Percentiles rank a stretch among this genome's conserved stretches.
Evolutionary conservation across 176 grass and related monocot genomes (phyloP).

Genomic region (Triticum turgidum): DNA sequence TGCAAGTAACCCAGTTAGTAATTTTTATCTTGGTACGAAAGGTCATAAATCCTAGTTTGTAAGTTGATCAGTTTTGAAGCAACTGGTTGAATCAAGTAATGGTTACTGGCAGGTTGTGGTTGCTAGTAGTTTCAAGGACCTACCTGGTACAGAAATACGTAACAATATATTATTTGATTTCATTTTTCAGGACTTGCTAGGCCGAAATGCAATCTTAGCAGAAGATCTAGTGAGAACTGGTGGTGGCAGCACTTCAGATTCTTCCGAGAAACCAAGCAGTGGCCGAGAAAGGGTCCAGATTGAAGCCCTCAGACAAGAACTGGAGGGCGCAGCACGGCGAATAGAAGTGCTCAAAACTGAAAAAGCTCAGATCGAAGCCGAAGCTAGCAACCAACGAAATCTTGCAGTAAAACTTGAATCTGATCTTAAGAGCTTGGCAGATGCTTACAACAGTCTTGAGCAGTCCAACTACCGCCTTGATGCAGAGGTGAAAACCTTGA

Average conservation of each 20-base stretch:
- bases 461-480: conserved; percentile 78
- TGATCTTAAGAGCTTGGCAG: conserved; percentile 93
- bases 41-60: not conserved
- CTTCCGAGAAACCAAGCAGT: conserved; percentile 53
- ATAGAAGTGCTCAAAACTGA: conserved; percentile 68
- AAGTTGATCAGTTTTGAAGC: not conserved
- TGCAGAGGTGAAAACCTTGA: conserved; percentile 55
- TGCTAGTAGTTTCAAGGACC: not conserved
- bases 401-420: conserved; percentile 79
- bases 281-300: conserved; percentile 76
- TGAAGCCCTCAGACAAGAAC: conserved; percentile 87
- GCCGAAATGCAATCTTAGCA: conserved; percentile 80
- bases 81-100: not conserved
- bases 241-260: conserved; percentile 44
- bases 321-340: conserved; percentile 51
- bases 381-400: conserved; percentile 69
- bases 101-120: conserved; percentile 7
- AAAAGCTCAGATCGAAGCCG: conserved; percentile 67
- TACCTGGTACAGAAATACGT: conserved; percentile 25
- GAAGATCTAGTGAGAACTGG: conserved; percentile 85
- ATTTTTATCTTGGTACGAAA: not conserved
- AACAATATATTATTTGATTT: conserved; percentile 23
- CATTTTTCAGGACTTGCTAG: conserved; percentile 73
- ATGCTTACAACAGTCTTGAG: conserved; percentile 94
- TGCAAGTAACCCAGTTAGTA: not conserved